Evolutionary conservation across 805 yeast species (phyloP), one percentile per base, ranked within the genome.

Genomic region (Priceomyces carsonii): DNA sequence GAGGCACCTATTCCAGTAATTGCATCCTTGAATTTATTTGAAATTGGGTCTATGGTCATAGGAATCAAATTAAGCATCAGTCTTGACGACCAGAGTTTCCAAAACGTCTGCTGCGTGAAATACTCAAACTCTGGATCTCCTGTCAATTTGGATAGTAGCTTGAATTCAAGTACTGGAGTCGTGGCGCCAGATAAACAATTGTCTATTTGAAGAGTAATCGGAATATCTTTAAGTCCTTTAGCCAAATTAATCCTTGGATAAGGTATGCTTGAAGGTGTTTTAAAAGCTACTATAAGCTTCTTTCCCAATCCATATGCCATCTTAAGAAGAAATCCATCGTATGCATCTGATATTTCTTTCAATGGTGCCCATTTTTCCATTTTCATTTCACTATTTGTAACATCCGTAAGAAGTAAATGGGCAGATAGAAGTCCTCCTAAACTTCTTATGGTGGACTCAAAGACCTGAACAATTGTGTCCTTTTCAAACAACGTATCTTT

Each of bases 141-240:
- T 0, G 95, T 85, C 16, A 91, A 66, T 32, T 77, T 61, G 1
- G 95, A 85, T 18, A 90, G 63, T 24, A 90, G 59, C 0, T 90
- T 76, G 54, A 91, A 77, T 59, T 90, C 98, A 24, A 90, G 64
- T 41, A 88, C 71, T 3, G 95, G 85, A 1, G 90, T 79, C 0
- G 89, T 83, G 12, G 90, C 91, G 2, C 96, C 97, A 0, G 96
- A 84, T 0, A 89, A 76, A 53, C 96, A 89, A 5, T 89, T 89
- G 42, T 86, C 95, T 8, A 64, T 45, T 33, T 75, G 71, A 4
- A 77, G 42, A 1, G 53, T 50, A 5, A 57, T 40, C 0, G 84
- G 78, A 0, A 80, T 62, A 34, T 22, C 59, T 35, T 35, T 49
- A 1, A 76, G 63, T 0, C 90, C 91, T 15, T 63, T 47, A 12